These are phyloP conservation scores for Diplocarpon mali DNA, from an alignment of 2,329 filamentous ascomycete species.

Conservation along the genomic window DNA sequence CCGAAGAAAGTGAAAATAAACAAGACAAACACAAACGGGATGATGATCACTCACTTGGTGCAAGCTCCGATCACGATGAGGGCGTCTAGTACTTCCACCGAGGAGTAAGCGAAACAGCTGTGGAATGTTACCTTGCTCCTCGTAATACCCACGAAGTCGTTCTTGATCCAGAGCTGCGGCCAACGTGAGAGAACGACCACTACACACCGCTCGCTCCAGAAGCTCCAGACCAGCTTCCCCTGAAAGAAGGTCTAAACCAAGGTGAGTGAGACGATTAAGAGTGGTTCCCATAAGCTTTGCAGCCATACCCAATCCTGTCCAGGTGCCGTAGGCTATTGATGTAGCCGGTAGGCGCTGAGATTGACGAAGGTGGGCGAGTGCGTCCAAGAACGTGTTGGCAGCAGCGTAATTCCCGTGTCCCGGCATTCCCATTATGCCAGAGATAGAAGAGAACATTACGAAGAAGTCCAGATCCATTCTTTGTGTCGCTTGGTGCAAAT, in stretches of 20 bases:
- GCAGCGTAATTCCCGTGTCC: conserved; percentile 9
- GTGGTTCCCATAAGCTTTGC: not conserved
- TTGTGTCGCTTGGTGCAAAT: conserved; percentile 32
- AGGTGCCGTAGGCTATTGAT: not conserved
- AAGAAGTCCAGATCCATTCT: conserved; percentile 28
- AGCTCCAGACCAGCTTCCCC: not conserved
- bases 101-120: not conserved
- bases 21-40: too few species aligned
- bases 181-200: not conserved
- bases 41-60: not conserved
- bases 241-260: not conserved
- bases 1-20: too few species aligned
- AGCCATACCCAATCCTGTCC: not conserved
- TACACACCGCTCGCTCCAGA: not conserved
- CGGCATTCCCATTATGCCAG: conserved; percentile 22
- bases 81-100: not conserved
- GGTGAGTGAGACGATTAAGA: not conserved
- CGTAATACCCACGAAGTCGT: not conserved
- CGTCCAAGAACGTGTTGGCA: conserved; percentile 8
- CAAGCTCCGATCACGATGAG: not conserved
- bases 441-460: conserved; percentile 28
- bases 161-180: not conserved
- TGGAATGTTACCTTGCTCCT: not conserved
- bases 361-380: conserved; percentile 12
- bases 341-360: conserved; percentile 15